Conservation (phyloP, 495 filamentous ascomycete species). For the Xylaria cubensis region DNA sequence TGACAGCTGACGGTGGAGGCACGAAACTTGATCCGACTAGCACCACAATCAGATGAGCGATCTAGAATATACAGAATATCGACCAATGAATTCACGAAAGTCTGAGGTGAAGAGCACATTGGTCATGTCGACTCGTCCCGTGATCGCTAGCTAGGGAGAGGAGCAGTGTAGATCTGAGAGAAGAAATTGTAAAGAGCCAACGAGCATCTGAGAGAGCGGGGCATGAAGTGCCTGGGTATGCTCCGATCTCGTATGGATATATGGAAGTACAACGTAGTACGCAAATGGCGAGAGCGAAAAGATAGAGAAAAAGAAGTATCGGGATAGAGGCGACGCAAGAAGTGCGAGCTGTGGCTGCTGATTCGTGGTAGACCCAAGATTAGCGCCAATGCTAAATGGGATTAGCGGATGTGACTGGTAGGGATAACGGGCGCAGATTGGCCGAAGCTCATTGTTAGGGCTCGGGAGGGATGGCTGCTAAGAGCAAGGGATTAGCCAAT, state of each 20-base stretch:
- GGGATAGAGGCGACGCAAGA: constrained; percentile 11
- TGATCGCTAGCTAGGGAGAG: constrained; percentile 19
- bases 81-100: constrained; percentile 4
- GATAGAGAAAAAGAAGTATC: not conserved
- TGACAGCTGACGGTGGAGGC: not conserved
- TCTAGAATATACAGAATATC: not conserved
- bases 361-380: constrained; percentile 34
- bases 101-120: not conserved
- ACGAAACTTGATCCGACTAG: not conserved
- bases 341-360: constrained; percentile 28
- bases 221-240: not conserved
- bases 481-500: constrained; percentile 36
- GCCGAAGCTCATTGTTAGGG: constrained; percentile 38
- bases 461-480: constrained; percentile 36
- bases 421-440: constrained; percentile 33
- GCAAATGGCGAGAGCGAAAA: constrained; percentile 26
- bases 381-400: constrained; percentile 38
- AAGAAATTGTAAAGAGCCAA: constrained; percentile 21
- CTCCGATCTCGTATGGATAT: constrained; percentile 1
- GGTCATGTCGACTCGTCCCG: not conserved
- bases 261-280: constrained; percentile 22
- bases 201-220: not conserved
- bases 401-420: constrained; percentile 41
- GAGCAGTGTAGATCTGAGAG: not conserved
- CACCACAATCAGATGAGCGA: not conserved